Evolutionary conservation across 805 yeast species (phyloP), one percentile per base, ranked within the genome.

Genomic region (Zygosaccharomyces bisporus): DNA sequence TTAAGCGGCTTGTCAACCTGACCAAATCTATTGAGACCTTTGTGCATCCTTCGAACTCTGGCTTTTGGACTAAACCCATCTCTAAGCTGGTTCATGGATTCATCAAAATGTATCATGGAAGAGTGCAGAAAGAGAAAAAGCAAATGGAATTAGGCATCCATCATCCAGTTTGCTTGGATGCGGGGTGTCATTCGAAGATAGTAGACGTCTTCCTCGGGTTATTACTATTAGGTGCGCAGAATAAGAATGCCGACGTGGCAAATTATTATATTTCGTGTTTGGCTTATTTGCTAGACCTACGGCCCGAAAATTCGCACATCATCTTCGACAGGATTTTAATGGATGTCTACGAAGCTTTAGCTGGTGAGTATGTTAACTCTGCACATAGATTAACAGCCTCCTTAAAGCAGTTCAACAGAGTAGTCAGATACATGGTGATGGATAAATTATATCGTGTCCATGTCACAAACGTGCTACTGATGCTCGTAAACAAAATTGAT

Each of bases 41-140:
- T 64, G 81, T 81, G 3, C 97, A 93, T 62, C 99, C 99, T 5
- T 89, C 98, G 0, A 90, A 90, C 61, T 64, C 73, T n/a, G 98
- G 96, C 0, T 74, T 75, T n/a, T 90, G 98, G 97, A 76, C 95
- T 0, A 64, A 74, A 20, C 69, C 81, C 4, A 76, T 91, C 23
- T 74, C 95, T 0, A 77, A 77, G 45, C 74, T 86, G 20, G 68
- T 85, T n/a, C 73, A 75, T 48, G 75, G 79, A 34, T 66, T 87
- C 41, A 75, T 81, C 0, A 70, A 73, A 39, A 76, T 76, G 50
- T 80, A 79, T 46, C 87, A 81, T 56, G 74, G 76, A 42, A 71
- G 95, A 55, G 67, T 60, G 30, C 66, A 72, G 41, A 64, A 71
- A 42, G 90, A 83, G 54, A 63, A 61, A 24, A 67, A 68, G 41